Conservation (phyloP, 352 stramenopile species). For the Pythium volutum region DNA sequence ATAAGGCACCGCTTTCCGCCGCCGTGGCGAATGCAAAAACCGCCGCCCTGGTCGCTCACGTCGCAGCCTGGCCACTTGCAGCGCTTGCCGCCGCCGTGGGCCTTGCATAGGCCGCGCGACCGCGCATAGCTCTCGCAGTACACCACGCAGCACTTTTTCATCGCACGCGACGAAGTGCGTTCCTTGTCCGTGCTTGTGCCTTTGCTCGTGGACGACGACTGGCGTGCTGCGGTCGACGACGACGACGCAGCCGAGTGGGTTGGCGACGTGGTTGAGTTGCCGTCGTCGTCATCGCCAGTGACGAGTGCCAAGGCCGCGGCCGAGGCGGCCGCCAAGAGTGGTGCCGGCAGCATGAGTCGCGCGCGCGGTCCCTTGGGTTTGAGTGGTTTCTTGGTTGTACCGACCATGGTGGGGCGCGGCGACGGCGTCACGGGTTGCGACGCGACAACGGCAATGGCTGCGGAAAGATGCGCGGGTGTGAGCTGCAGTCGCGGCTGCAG, state of each 20-base stretch:
- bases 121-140: slow-evolving; percentile 25
- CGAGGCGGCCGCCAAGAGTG: neutral
- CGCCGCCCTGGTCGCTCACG: slow-evolving; percentile 33
- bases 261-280: neutral
- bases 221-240: neutral
- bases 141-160: slow-evolving; percentile 22
- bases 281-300: neutral
- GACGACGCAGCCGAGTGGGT: slow-evolving; percentile 4
- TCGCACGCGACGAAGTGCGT: slow-evolving; percentile 1
- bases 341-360: slow-evolving; percentile 4
- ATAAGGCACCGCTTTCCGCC: slow-evolving; percentile 67
- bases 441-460: slow-evolving; percentile 9
- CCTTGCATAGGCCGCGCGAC: slow-evolving; percentile 25
- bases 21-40: slow-evolving; percentile 78
- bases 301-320: neutral
- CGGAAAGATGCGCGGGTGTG: slow-evolving; percentile 8
- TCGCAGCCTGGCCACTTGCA: slow-evolving; percentile 30
- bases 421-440: neutral
- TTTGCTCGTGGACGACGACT: neutral
- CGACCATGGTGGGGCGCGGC: neutral
- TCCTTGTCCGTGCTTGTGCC: neutral
- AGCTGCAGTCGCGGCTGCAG: slow-evolving; percentile 7
- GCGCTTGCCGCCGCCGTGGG: slow-evolving; percentile 53
- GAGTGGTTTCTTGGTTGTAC: slow-evolving; percentile 10
- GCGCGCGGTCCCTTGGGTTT: neutral